Evolutionary conservation across 306 rosid species (phyloP).

Genomic region (Amphicarpaea edgeworthii): DNA sequence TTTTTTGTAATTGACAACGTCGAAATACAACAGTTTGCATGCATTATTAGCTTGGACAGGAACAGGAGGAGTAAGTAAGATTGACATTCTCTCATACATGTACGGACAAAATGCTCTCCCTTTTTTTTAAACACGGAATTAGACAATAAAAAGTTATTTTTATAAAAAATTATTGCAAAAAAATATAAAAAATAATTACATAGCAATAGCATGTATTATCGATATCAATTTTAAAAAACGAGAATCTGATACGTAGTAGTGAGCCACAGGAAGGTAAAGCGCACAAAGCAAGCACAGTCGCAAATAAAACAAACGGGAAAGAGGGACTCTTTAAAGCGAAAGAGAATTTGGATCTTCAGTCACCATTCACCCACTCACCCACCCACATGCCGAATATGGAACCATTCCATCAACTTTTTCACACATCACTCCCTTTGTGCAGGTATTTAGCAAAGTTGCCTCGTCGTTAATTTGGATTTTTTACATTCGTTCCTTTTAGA

Average conservation of each 20-base stretch:
- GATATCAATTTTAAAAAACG: background rate
- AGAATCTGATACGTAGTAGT: background rate
- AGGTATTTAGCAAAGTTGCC: slow-evolving; percentile 33
- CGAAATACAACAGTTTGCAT: slow-evolving; percentile 31
- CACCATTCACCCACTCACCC: too few species aligned
- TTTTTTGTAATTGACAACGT: slow-evolving; percentile 27
- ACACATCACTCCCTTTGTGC: slow-evolving; percentile 40
- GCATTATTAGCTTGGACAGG: slow-evolving; percentile 42
- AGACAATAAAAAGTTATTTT: background rate
- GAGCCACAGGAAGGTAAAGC: background rate
- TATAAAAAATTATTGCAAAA: background rate
- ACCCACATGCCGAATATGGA: slow-evolving; percentile 48
- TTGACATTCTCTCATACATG: background rate
- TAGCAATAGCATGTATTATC: background rate
- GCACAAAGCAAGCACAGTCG: slow-evolving; percentile 10
- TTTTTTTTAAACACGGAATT: background rate
- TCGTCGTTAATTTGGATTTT: slow-evolving; percentile 16
- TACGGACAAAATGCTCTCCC: background rate
- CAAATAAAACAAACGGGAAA: slow-evolving; percentile 40
- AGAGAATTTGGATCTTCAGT: slow-evolving; percentile 45
- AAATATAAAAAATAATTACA: background rate
- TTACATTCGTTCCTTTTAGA: background rate
- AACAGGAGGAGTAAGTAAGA: slow-evolving; percentile 2
- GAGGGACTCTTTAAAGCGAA: slow-evolving; percentile 25
- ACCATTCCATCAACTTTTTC: slow-evolving; percentile 54